These are phyloP conservation scores for Euphorbia peplus DNA, from an alignment of 345 rosid genomes.

Conservation along the genomic window DNA sequence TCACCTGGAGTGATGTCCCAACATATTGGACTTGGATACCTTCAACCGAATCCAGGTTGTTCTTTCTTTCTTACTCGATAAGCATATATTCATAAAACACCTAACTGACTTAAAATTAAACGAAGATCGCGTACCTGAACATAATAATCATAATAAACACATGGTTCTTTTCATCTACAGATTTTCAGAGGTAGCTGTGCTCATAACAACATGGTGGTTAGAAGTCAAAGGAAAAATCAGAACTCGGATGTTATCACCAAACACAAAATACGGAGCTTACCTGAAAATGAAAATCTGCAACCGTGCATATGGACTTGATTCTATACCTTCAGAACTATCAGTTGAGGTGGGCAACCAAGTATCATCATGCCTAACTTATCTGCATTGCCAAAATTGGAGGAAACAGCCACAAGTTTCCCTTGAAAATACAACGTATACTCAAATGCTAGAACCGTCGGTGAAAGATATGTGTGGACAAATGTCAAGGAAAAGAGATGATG, in stretches of 20 bases:
- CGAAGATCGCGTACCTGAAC: not conserved
- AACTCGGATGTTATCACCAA: conserved; percentile 29
- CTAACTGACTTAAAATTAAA: not conserved
- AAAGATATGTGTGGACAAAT: not conserved
- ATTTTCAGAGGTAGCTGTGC: conserved; percentile 40
- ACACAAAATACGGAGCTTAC: conserved; percentile 40
- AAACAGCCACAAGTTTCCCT: not conserved
- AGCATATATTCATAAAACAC: not conserved
- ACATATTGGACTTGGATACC: conserved; percentile 24
- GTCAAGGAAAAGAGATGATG: conserved; percentile 17
- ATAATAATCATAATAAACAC: not conserved
- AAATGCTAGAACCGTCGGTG: not conserved
- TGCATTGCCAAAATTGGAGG: not conserved
- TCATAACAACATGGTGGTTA: conserved; percentile 36
- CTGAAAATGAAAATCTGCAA: conserved; percentile 26
- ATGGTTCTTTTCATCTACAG: conserved; percentile 17
- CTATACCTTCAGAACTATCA: conserved; percentile 23
- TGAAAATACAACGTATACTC: not conserved
- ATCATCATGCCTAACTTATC: conserved; percentile 1
- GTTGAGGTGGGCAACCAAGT: conserved; percentile 15
- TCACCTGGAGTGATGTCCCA: conserved; percentile 22
- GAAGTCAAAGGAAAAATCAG: conserved; percentile 37
- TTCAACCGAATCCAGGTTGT: conserved; percentile 20
- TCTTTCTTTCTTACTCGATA: not conserved
- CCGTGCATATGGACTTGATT: conserved; percentile 39